These are phyloP conservation scores for Mrakia blollopis DNA, from an alignment of 768 basidiomycete genomes.

Conservation along the genomic window DNA sequence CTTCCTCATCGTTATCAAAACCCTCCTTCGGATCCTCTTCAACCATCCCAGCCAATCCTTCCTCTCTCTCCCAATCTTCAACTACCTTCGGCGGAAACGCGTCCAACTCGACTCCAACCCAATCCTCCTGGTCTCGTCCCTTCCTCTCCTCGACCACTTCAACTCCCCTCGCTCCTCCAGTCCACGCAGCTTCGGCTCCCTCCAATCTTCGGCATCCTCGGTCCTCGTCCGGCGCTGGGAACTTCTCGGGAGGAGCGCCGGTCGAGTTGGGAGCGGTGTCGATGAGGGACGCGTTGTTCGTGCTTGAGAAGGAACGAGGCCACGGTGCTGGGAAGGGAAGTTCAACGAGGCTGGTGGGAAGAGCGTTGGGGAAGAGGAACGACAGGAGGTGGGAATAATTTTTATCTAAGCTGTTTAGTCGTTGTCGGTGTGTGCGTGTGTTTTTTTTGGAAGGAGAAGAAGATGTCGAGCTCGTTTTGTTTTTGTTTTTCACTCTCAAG, in stretches of 20 bases:
- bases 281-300: conserved; percentile 77
- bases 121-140: conserved; percentile 20
- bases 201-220: neutral
- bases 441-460: too few relatives aligned
- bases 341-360: conserved; percentile 16
- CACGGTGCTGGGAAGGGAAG: conserved; percentile 25
- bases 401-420: too few relatives aligned
- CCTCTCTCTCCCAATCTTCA: conserved; percentile 14
- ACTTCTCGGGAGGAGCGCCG: neutral
- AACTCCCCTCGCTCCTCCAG: conserved; percentile 20
- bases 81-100: neutral
- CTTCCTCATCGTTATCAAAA: conserved; percentile 39
- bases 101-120: neutral
- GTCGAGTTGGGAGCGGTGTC: conserved; percentile 49
- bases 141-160: conserved; percentile 25
- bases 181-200: conserved; percentile 11
- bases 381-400: conserved; percentile 24
- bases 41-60: conserved; percentile 22
- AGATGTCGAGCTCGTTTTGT: too few relatives aligned
- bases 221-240: neutral
- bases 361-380: conserved; percentile 18
- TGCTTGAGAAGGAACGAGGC: conserved; percentile 56
- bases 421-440: neutral
- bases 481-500: too few relatives aligned
- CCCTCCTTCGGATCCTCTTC: conserved; percentile 32